Base-by-base conservation (phyloP, 495 filamentous ascomycete species). In the Lasiosphaeria miniovina region DNA sequence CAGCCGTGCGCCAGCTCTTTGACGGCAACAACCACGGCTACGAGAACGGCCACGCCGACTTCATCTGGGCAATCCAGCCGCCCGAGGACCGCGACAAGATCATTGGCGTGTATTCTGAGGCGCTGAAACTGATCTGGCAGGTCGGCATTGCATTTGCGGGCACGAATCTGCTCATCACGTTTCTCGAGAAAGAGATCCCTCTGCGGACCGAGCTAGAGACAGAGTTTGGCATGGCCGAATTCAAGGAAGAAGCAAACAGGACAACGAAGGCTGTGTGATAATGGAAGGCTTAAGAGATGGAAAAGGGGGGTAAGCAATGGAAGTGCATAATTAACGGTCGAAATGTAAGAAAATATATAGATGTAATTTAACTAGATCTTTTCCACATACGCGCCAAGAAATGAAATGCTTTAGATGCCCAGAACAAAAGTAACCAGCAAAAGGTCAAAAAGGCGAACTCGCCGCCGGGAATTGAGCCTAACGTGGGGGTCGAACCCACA, bases 401-500 rank as follows among this genome's bases (percentile, higher is more conserved):
- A n/a, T n/a, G 24, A 24, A 24, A 0, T 24, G 24, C 24, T 24
- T 24, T 24, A n/a, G 24, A 24, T 24, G 24, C 24, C 24, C 24
- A 2, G 2, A 2, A 24, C 24, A 24, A 24, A 2, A 24, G 2
- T 2, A 24, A 24, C 2, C 24, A 2, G 24, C 24, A 24, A 24
- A 24, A 24, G 24, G 24, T 24, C 24, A 24, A 61, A 24, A 59
- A 59, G 59, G 49, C 1, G 15, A 53, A 61, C 55, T 46, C 43
- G 51, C 49, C 55, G 57, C 49, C 66, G 66, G 66, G 66, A 68
- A 68, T 68, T 64, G 63, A 68, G 66, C 66, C 66, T 63, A 60
- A 68, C 62, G 66, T 64, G 66, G 66, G 66, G 66, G 63, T 65
- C 60, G 63, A 68, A 65, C 66, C 66, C 63, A 62, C 63, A 68